Conservation (phyloP, 202 grass and related monocot species). For the Panicum virgatum region DNA sequence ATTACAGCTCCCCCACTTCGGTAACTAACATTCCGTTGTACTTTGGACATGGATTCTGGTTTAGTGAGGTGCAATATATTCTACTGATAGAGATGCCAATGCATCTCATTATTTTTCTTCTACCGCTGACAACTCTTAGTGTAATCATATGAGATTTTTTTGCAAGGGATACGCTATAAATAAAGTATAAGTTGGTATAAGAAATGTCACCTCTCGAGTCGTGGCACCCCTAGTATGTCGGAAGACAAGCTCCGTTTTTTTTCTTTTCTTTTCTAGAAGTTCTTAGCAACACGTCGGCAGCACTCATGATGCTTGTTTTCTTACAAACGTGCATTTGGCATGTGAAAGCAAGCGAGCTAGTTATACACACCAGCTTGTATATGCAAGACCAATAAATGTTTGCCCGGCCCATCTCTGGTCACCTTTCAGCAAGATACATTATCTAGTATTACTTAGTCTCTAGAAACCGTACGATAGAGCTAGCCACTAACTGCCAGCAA, state of each 20-base stretch:
- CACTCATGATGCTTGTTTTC: background rate
- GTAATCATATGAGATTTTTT: too few species aligned
- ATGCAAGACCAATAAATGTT: too few species aligned
- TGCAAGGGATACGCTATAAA: too few species aligned
- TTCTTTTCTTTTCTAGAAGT: slow-evolving; percentile 27
- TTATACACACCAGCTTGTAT: background rate
- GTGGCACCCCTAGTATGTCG: background rate
- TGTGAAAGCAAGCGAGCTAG: slow-evolving; percentile 25
- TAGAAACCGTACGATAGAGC: slow-evolving; percentile 5
- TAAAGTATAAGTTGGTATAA: too few species aligned
- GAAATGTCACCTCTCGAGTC: background rate
- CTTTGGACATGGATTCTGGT: background rate
- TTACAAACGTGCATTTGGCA: background rate
- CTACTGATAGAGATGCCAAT: background rate
- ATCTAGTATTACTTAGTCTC: background rate
- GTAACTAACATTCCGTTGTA: background rate
- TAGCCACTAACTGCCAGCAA: background rate
- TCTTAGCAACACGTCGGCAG: slow-evolving; percentile 6
- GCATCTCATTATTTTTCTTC: too few species aligned
- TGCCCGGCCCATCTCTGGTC: too few species aligned
- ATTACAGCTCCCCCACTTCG: too few species aligned
- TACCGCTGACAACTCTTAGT: background rate
- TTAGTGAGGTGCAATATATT: background rate
- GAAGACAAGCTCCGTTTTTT: background rate
- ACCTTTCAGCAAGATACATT: too few species aligned